phyloP scores from a whole-genome alignment of 768 basidiomycete species.

The Kwoniella bestiolae region DNA sequence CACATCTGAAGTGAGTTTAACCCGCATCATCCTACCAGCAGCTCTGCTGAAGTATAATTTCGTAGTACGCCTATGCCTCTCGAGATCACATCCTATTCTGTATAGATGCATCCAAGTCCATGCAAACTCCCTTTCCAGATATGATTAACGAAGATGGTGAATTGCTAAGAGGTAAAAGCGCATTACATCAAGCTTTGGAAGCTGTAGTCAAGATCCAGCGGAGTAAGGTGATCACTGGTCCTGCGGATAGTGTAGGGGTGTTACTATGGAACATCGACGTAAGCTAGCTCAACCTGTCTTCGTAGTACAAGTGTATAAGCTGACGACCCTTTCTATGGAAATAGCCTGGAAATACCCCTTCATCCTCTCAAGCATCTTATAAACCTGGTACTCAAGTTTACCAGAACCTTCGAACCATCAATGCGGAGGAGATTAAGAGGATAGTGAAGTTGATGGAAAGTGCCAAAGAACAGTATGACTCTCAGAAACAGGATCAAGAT shows the following conservation, averaged over 20 bases:
- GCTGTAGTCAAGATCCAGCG: constrained; percentile 86
- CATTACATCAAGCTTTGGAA: constrained; percentile 77
- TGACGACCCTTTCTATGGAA: too few species aligned
- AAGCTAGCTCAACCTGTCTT: too few species aligned
- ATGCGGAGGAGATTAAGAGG: constrained; percentile 78
- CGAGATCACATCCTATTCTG: constrained; percentile 91
- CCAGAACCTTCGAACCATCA: constrained; percentile 76
- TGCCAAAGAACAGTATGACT: constrained; percentile 62
- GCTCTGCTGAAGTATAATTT: neutral
- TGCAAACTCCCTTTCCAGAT: constrained; percentile 75
- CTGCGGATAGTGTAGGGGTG: constrained; percentile 87
- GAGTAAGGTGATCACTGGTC: constrained; percentile 83
- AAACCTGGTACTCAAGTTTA: constrained; percentile 64
- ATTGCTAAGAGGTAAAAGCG: constrained; percentile 63
- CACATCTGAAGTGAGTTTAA: constrained; percentile 47
- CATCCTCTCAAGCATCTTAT: constrained; percentile 38
- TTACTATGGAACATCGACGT: constrained; percentile 79
- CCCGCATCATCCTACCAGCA: neutral
- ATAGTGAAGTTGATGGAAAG: constrained; percentile 74
- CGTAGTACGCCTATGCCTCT: constrained; percentile 71
- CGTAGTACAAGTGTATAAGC: too few species aligned
- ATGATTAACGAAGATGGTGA: constrained; percentile 63
- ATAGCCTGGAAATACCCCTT: constrained; percentile 68
- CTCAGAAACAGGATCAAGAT: constrained; percentile 62
- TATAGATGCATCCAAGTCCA: constrained; percentile 89